A percentile compares a stretch with the other conserved stretches of the same genome.
These are phyloP conservation scores for Lecanicillium sp. DNA, from an alignment of 2,329 filamentous ascomycete genomes.

Conservation along the genomic window DNA sequence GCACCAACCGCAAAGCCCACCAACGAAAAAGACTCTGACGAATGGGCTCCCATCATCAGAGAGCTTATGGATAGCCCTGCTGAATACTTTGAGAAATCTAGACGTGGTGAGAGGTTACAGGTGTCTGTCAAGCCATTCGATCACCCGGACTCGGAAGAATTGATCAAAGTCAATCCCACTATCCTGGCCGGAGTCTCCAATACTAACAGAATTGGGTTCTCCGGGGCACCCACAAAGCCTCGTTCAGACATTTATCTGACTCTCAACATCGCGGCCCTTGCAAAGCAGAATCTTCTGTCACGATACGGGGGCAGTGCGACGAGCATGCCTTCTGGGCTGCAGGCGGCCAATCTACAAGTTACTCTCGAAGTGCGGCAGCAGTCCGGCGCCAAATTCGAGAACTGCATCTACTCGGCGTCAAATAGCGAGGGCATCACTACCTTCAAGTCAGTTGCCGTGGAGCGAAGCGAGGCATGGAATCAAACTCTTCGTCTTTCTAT, in stretches of 20 bases:
- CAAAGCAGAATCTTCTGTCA: slow-evolving; percentile 64
- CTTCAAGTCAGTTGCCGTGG: slow-evolving; percentile 78
- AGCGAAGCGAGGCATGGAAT: slow-evolving; percentile 77
- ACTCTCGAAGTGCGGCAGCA: slow-evolving; percentile 80
- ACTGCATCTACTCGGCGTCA: slow-evolving; percentile 80
- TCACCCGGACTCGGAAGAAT: slow-evolving; percentile 65
- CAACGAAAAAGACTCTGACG: slow-evolving; percentile 52
- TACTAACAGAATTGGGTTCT: slow-evolving; percentile 87
- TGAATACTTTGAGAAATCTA: slow-evolving; percentile 68
- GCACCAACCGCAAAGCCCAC: slow-evolving; percentile 48
- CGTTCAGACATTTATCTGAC: slow-evolving; percentile 95
- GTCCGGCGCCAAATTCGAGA: slow-evolving; percentile 74
- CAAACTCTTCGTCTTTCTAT: slow-evolving; percentile 80
- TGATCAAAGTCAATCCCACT: slow-evolving; percentile 84
- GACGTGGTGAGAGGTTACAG: slow-evolving; percentile 67
- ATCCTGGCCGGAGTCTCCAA: slow-evolving; percentile 72
- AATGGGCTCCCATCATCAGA: slow-evolving; percentile 66
- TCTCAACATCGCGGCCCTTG: slow-evolving; percentile 68
- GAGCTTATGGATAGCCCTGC: slow-evolving; percentile 66
- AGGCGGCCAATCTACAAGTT: slow-evolving; percentile 72
- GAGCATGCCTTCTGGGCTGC: slow-evolving; percentile 52
- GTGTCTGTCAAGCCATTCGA: slow-evolving; percentile 73
- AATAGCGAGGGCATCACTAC: slow-evolving; percentile 72
- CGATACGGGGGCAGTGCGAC: slow-evolving; percentile 67
- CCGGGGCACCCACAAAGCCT: slow-evolving; percentile 78